Base-by-base conservation (phyloP, 139 green algal species). In the Chlamydomonas eustigma region DNA sequence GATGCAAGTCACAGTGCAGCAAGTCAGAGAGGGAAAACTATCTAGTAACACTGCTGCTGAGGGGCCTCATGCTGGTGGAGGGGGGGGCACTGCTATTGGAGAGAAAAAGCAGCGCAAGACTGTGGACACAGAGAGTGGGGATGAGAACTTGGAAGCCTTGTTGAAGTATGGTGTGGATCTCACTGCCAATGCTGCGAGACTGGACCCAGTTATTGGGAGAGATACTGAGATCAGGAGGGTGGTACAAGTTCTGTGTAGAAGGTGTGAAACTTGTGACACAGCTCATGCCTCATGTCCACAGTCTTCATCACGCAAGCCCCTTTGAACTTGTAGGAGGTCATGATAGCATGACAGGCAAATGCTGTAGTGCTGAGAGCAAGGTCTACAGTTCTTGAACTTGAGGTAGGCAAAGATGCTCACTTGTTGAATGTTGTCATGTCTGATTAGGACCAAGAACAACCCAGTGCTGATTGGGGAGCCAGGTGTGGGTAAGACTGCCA, bases 361-460 rank as follows among this genome's bases (percentile, higher is more conserved):
- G n/a, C n/a, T n/a, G n/a, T n/a, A n/a, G n/a, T n/a, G n/a, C n/a
- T n/a, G n/a, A n/a, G n/a, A n/a, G n/a, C n/a, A n/a, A n/a, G n/a
- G n/a, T n/a, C n/a, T n/a, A n/a, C n/a, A n/a, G n/a, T n/a, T n/a
- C n/a, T n/a, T n/a, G n/a, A n/a, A n/a, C n/a, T n/a, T n/a, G n/a
- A n/a, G n/a, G n/a, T n/a, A n/a, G n/a, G n/a, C n/a, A n/a, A n/a
- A n/a, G n/a, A n/a, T n/a, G n/a, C n/a, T n/a, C n/a, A n/a, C n/a
- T n/a, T n/a, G n/a, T n/a, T n/a, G n/a, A n/a, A n/a, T n/a, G n/a
- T n/a, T n/a, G n/a, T n/a, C n/a, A n/a, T 12, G 44, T 22, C 44
- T 30, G 34, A 85, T 94, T 34, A 86, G 92, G 68, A 97, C 89
- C 69, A 99, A 99, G 88, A 99, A 98, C 92, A 99, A 99, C 84